phyloP scores from a whole-genome alignment of 1,284 basidiomycete species.

The Austroboletus novae-zelandiae region DNA sequence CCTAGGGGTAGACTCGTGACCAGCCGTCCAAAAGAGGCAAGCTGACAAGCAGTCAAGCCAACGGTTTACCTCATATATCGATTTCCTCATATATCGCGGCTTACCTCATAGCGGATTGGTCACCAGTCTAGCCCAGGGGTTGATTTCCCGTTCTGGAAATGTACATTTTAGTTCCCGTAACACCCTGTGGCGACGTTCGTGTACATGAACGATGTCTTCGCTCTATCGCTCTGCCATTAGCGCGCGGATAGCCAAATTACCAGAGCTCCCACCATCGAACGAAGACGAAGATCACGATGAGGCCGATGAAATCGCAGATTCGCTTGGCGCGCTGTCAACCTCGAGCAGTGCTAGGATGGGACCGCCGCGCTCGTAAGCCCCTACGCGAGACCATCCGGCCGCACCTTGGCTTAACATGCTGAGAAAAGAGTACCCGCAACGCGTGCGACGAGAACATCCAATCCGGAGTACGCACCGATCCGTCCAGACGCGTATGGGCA shows the following conservation, averaged over 20 bases:
- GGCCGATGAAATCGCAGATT: constrained; percentile 59
- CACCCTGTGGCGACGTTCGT: not conserved
- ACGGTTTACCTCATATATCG: too few species aligned
- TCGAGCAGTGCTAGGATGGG: constrained; percentile 43
- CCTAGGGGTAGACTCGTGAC: too few species aligned
- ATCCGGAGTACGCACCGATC: constrained; percentile 66
- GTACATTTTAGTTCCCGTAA: too few species aligned
- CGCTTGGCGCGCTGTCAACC: constrained; percentile 57
- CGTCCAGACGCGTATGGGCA: constrained; percentile 53
- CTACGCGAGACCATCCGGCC: not conserved
- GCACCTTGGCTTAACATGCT: constrained; percentile 1
- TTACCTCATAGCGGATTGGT: too few species aligned
- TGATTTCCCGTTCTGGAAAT: not conserved
- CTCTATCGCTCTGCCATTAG: constrained; percentile 68
- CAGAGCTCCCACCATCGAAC: constrained; percentile 42
- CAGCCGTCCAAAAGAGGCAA: too few species aligned
- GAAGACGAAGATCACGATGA: constrained; percentile 51
- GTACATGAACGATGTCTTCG: constrained; percentile 65
- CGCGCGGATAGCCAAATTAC: constrained; percentile 66
- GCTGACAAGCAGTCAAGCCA: too few species aligned
- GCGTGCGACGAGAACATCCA: constrained; percentile 39
- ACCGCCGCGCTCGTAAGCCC: constrained; percentile 57
- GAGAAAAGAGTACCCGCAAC: constrained; percentile 14
- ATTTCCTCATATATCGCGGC: too few species aligned
- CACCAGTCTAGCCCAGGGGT: too few species aligned